These are phyloP conservation scores for Corylus avellana DNA, from an alignment of 306 rosid genomes.

Conservation along the genomic window DNA sequence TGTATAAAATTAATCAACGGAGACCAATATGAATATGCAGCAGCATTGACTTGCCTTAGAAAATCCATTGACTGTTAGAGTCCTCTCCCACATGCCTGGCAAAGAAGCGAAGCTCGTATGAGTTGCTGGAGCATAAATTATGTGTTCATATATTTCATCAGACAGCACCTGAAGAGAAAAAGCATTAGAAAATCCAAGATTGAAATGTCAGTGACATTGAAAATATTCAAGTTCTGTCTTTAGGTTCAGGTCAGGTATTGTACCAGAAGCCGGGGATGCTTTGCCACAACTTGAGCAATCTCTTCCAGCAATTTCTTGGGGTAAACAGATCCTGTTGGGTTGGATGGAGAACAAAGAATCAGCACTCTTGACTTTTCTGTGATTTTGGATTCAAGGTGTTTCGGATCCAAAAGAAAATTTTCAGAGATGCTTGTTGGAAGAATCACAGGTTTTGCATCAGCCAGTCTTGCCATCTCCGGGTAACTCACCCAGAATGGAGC, in stretches of 20 bases:
- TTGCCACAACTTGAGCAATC: conserved; percentile 84
- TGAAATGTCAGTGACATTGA: conserved; percentile 6
- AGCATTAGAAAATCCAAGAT: conserved; percentile 17
- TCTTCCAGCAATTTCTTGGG: conserved; percentile 83
- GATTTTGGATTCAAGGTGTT: conserved; percentile 67
- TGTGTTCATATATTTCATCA: conserved; percentile 94
- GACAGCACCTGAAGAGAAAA: conserved; percentile 64
- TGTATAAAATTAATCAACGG: conserved; percentile 2
- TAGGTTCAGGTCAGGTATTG: conserved; percentile 19
- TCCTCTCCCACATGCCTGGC: conserved; percentile 97
- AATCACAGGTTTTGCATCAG: conserved; percentile 94
- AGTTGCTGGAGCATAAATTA: conserved; percentile 87
- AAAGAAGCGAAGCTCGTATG: conserved; percentile 96
- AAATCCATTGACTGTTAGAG: conserved; percentile 91
- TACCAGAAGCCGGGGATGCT: conserved; percentile 98
- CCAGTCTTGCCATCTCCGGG: conserved; percentile 94
- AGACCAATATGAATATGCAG: background rate
- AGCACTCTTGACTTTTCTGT: conserved; percentile 77
- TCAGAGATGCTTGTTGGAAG: conserved; percentile 66
- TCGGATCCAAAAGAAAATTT: conserved; percentile 80
- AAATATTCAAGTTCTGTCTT: conserved; percentile 19
- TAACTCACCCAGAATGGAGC: conserved; percentile 98
- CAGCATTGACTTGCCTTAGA: conserved; percentile 63
- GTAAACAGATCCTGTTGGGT: conserved; percentile 95
- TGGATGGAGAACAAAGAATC: conserved; percentile 92